Evolutionary conservation across 2,329 filamentous ascomycete species (phyloP).

Genomic region (Myrmaecium sp.): DNA sequence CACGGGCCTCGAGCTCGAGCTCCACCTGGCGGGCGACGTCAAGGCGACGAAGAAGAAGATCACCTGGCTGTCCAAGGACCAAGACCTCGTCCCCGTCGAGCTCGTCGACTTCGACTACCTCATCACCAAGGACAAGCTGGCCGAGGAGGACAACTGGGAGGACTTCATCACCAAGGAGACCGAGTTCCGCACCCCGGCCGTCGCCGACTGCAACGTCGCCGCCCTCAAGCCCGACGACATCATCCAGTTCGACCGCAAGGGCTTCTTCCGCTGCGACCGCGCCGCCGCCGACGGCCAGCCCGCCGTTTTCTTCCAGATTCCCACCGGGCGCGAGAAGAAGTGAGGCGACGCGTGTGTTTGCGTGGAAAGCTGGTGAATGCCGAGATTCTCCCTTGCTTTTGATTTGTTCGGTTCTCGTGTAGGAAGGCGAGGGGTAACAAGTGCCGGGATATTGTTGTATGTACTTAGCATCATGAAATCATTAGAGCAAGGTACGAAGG

Average conservation of each 20-base stretch:
- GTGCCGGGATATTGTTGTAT: too few relatives aligned
- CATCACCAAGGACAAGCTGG: conserved; percentile 85
- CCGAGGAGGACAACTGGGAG: conserved; percentile 73
- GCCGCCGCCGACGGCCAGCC: conserved; percentile 40
- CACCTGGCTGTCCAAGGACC: conserved; percentile 71
- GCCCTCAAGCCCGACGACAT: conserved; percentile 74
- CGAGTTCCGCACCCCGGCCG: conserved; percentile 53
- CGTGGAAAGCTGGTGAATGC: too few relatives aligned
- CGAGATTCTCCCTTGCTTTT: too few relatives aligned
- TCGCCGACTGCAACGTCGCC: conserved; percentile 67
- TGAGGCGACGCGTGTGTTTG: too few relatives aligned
- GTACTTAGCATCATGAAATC: too few relatives aligned
- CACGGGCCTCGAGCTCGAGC: conserved; percentile 57
- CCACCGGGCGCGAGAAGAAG: conserved; percentile 42
- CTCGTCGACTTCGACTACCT: conserved; percentile 92
- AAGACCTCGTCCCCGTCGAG: conserved; percentile 65
- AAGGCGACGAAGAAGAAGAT: conserved; percentile 95
- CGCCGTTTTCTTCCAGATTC: conserved; percentile 52
- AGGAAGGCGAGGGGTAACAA: too few relatives aligned
- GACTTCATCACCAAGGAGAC: conserved; percentile 67
- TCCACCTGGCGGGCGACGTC: conserved; percentile 85
- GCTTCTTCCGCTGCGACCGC: conserved; percentile 73
- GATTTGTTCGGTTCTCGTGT: too few relatives aligned
- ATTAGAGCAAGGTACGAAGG: too few relatives aligned
- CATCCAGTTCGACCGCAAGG: conserved; percentile 87